Evolutionary conservation across 1,284 basidiomycete genomes (phyloP).

Genomic region (Macrocystidia cucumis): DNA sequence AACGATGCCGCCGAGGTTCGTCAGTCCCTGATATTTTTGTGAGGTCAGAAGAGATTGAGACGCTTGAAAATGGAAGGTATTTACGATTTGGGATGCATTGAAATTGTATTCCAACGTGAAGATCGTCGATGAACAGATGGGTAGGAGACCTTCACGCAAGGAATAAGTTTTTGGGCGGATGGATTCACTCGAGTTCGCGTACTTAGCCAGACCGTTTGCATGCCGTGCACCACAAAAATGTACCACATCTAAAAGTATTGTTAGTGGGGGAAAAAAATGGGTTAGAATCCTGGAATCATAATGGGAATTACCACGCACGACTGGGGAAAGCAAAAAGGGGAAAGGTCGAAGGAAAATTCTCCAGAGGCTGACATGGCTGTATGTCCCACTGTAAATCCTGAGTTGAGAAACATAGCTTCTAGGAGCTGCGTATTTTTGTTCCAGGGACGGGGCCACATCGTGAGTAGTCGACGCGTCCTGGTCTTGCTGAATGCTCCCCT

Average conservation of each 20-base stretch:
- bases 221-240: slow-evolving; percentile 26
- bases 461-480: slow-evolving; percentile 12
- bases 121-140: slow-evolving; percentile 34
- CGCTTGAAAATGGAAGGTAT: slow-evolving; percentile 2
- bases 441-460: slow-evolving; percentile 6
- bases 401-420: slow-evolving; percentile 25
- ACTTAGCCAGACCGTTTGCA: slow-evolving; percentile 37
- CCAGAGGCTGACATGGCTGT: slow-evolving; percentile 23
- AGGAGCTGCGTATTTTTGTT: slow-evolving; percentile 8
- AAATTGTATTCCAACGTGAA: slow-evolving; percentile 33
- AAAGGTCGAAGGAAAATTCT: slow-evolving; percentile 29
- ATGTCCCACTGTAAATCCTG: slow-evolving; percentile 27
- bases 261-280: too few species aligned
- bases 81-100: slow-evolving; percentile 26
- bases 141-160: slow-evolving; percentile 23
- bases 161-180: neutral
- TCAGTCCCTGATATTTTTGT: slow-evolving; percentile 27
- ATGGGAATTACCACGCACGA: slow-evolving; percentile 19
- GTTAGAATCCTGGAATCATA: neutral
- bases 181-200: slow-evolving; percentile 7
- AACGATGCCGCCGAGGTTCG: slow-evolving; percentile 34
- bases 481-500: slow-evolving; percentile 21
- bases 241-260: slow-evolving; percentile 29
- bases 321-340: slow-evolving; percentile 32
- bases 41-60: neutral